Evolutionary conservation across 192 early-diverging fungal species (phyloP).

Genomic region (Nowakowskiella sp.): DNA sequence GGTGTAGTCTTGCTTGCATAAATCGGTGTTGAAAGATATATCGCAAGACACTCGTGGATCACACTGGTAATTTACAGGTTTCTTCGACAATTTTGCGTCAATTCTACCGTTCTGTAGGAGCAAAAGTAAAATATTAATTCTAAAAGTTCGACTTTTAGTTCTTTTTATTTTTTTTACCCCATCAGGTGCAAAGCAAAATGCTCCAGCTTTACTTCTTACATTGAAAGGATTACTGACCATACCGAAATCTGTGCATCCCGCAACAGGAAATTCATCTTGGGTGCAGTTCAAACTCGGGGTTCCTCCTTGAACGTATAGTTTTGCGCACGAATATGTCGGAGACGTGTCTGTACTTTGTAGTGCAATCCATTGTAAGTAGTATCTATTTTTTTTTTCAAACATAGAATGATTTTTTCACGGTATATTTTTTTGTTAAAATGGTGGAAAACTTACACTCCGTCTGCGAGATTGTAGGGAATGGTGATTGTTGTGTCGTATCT

Average conservation of each 20-base stretch:
- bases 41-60: conserved; percentile 10
- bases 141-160: no score
- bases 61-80: conserved; percentile 12
- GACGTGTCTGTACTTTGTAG: conserved; percentile 1
- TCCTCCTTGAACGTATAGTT: conserved; percentile 4
- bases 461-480: conserved; percentile 9
- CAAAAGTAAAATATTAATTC: no score
- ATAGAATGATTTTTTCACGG: not conserved
- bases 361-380: conserved; percentile 9
- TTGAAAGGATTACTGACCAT: not conserved
- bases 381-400: no score
- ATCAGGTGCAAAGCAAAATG: conserved; percentile 11
- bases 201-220: not conserved
- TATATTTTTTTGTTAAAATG: not conserved
- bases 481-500: conserved; percentile 16
- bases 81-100: not conserved
- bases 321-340: conserved; percentile 11
- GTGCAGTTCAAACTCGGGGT: conserved; percentile 7
- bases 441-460: not conserved
- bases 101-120: conserved; percentile 1
- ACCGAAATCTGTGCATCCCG: not conserved
- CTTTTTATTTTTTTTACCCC: not conserved
- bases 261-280: no score
- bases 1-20: conserved; percentile 7
- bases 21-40: conserved; percentile 1